Conservation (phyloP, 495 filamentous ascomycete species). For the Aspergillus taichungensis region DNA sequence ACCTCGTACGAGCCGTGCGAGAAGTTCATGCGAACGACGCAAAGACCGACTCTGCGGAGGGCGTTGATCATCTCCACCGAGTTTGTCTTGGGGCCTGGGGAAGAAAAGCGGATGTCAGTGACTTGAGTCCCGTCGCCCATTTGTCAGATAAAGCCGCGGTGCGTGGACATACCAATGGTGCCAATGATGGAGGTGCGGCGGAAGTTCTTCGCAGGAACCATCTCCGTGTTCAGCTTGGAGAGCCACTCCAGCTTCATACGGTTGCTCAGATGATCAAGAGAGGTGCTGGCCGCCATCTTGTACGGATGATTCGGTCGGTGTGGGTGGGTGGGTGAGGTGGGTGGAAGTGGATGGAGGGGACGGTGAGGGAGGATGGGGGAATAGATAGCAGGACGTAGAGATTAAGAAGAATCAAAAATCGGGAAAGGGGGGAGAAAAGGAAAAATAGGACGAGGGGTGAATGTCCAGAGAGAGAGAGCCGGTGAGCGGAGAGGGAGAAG, state of each 20-base stretch:
- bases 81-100: constrained; percentile 87
- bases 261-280: constrained; percentile 75
- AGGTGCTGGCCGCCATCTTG: constrained; percentile 43
- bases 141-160: not conserved
- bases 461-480: too few relatives aligned
- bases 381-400: constrained; percentile 10
- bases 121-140: not conserved
- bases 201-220: constrained; percentile 73
- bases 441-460: constrained; percentile 9
- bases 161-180: constrained; percentile 68
- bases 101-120: constrained; percentile 4
- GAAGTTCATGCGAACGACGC: constrained; percentile 99
- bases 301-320: constrained; percentile 13
- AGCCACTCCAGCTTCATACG: constrained; percentile 89
- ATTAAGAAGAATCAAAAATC: constrained; percentile 6
- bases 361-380: constrained; percentile 11
- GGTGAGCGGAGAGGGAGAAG: constrained; percentile 9
- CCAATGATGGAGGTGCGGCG: constrained; percentile 97
- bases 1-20: constrained; percentile 93
- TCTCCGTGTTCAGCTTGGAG: constrained; percentile 69
- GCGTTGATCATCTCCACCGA: constrained; percentile 91
- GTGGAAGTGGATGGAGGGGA: constrained; percentile 5
- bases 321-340: constrained; percentile 9
- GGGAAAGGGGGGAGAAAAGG: constrained; percentile 16
- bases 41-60: constrained; percentile 81